Percentiles rank a stretch among this genome's conserved stretches.
These are phyloP conservation scores for Cucumis hystrix DNA, from an alignment of 306 rosid species.

Conservation along the genomic window DNA sequence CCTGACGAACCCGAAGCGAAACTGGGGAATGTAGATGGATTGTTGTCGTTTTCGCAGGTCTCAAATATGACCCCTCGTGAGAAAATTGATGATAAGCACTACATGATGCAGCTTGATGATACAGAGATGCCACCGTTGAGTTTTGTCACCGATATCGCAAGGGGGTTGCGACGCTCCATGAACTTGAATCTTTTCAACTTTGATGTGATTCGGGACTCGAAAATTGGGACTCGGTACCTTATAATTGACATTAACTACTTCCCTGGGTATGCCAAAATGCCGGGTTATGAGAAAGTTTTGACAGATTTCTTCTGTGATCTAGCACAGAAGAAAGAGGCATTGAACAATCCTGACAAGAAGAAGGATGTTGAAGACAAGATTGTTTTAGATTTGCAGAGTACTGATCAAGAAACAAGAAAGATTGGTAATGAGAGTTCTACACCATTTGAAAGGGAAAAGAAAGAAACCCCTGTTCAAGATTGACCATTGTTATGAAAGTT, in stretches of 20 bases:
- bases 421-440: no score
- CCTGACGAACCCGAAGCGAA: conserved; percentile 70
- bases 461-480: not conserved
- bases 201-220: conserved; percentile 72
- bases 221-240: conserved; percentile 65
- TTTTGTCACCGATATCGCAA: conserved; percentile 52
- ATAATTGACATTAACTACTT: conserved; percentile 88
- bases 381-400: not conserved
- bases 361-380: conserved; percentile 4
- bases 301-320: conserved; percentile 80
- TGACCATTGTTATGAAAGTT: not conserved
- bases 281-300: conserved; percentile 62
- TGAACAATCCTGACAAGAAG: not conserved
- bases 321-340: conserved; percentile 20
- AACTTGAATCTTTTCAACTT: conserved; percentile 72
- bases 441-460: not conserved
- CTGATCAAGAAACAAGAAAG: conserved; percentile 16
- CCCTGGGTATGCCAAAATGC: conserved; percentile 99
- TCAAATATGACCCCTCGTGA: conserved; percentile 53
- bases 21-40: conserved; percentile 35
- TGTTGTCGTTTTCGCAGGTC: conserved; percentile 73
- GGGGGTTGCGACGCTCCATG: conserved; percentile 44
- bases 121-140: conserved; percentile 70
- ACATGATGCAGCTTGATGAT: conserved; percentile 68
- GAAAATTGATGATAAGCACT: conserved; percentile 49